These are phyloP conservation scores for Plenodomus lindquistii DNA, from an alignment of 2,329 filamentous ascomycete genomes.

Conservation along the genomic window DNA sequence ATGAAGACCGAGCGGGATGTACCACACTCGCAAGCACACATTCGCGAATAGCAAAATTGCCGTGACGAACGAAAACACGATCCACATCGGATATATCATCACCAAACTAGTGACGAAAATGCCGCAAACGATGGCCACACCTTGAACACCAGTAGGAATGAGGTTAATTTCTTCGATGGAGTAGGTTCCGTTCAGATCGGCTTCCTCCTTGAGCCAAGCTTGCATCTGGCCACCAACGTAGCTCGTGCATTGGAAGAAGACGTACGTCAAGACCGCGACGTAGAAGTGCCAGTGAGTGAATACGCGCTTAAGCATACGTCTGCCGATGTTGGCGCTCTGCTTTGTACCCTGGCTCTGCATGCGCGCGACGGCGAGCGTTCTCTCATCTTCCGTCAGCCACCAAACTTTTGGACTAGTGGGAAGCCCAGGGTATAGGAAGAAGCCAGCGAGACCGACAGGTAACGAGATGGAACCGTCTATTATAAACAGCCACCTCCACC, in stretches of 20 bases:
- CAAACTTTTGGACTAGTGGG: slow-evolving; percentile 53
- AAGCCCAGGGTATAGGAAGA: slow-evolving; percentile 55
- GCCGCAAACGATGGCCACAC: slow-evolving; percentile 51
- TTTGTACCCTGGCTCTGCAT: slow-evolving; percentile 28
- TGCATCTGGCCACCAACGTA: slow-evolving; percentile 54
- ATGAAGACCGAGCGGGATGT: slow-evolving; percentile 48
- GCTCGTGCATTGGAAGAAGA: slow-evolving; percentile 34
- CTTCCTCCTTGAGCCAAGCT: slow-evolving; percentile 54
- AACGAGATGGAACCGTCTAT: slow-evolving; percentile 60
- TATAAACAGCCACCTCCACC: slow-evolving; percentile 58
- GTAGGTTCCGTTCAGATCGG: slow-evolving; percentile 36
- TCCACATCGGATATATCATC: slow-evolving; percentile 54
- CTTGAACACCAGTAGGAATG: slow-evolving; percentile 53
- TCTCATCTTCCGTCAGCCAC: slow-evolving; percentile 47
- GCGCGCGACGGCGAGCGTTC: slow-evolving; percentile 24
- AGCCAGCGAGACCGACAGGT: slow-evolving; percentile 57
- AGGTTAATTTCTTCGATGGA: slow-evolving; percentile 53
- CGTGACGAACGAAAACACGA: slow-evolving; percentile 48
- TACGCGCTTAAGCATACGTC: slow-evolving; percentile 51
- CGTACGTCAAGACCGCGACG: slow-evolving; percentile 52
- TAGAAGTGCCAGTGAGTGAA: slow-evolving; percentile 54
- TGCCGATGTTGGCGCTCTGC: slow-evolving; percentile 44
- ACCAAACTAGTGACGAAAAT: slow-evolving; percentile 54
- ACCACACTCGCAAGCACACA: slow-evolving; percentile 53
- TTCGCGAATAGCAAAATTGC: slow-evolving; percentile 46